Percentiles rank a stretch among this genome's conserved stretches.
Conservation (phyloP, 2,329 filamentous ascomycete species). For the Westerdykella aurantiaca region DNA sequence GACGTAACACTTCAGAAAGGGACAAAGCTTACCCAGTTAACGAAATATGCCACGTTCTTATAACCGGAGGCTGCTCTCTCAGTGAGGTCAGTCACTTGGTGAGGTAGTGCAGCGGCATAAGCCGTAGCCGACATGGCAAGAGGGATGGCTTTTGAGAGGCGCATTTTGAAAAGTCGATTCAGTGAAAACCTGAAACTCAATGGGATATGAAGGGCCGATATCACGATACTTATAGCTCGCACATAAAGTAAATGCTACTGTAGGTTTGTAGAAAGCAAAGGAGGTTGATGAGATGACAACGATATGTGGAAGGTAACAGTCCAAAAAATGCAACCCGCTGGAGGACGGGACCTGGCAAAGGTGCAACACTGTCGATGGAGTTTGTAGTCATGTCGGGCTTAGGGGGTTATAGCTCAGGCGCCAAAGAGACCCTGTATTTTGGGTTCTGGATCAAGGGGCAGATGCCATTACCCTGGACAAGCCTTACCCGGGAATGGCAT, state of each 20-base stretch:
- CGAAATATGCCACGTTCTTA: conserved; percentile 66
- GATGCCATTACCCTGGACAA: conserved; percentile 2
- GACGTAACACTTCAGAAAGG: background rate
- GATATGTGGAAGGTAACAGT: conserved; percentile 17
- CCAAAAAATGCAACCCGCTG: conserved; percentile 22
- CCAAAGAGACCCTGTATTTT: conserved; percentile 7
- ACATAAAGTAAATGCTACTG: conserved; percentile 3
- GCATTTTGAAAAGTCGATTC: conserved; percentile 13
- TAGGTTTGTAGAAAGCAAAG: conserved; percentile 1
- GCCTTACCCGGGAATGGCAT: conserved; percentile 7
- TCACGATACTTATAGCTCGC: conserved; percentile 15
- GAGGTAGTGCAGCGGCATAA: conserved; percentile 21
- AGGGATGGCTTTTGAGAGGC: conserved; percentile 16
- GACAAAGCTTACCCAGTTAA: conserved; percentile 53
- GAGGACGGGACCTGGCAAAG: conserved; percentile 10
- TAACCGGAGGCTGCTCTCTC: conserved; percentile 43
- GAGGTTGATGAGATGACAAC: conserved; percentile 4
- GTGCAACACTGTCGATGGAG: conserved; percentile 2
- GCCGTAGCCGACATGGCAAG: conserved; percentile 16
- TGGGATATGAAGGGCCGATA: conserved; percentile 6
- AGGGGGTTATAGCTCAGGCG: conserved; percentile 7
- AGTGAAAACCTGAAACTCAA: conserved; percentile 5
- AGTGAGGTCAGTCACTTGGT: conserved; percentile 10
- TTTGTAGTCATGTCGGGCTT: conserved; percentile 6
- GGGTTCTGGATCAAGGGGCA: conserved; percentile 2